Conservation (phyloP, 2,329 filamentous ascomycete species). For the Zarea fungicola region DNA sequence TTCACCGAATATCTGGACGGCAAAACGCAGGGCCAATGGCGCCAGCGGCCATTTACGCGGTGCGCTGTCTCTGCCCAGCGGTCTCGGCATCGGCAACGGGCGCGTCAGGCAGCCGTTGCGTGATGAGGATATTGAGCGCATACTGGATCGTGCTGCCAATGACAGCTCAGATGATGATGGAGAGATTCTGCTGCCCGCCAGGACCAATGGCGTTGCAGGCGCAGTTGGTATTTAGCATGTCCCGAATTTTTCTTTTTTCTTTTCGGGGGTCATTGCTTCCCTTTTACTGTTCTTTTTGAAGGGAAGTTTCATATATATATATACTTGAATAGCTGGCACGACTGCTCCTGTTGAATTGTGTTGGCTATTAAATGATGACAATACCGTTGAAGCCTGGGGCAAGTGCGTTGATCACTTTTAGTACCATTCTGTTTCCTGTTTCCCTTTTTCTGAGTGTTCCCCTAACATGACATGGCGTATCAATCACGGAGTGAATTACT, state of each 20-base stretch:
- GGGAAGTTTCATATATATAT: not conserved
- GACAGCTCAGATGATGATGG: slow-evolving; percentile 54
- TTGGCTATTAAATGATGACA: not conserved
- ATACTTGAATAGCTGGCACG: not conserved
- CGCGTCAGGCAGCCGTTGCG: slow-evolving; percentile 33
- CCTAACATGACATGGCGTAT: not conserved
- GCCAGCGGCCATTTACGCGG: slow-evolving; percentile 31
- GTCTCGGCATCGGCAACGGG: slow-evolving; percentile 38
- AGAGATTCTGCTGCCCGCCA: slow-evolving; percentile 47
- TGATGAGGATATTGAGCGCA: slow-evolving; percentile 54
- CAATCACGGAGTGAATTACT: not conserved
- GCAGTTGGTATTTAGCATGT: slow-evolving; percentile 16
- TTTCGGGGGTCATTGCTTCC: slow-evolving; percentile 5
- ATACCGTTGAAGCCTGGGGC: too few species aligned
- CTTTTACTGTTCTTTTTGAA: slow-evolving; percentile 19
- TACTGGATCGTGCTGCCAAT: slow-evolving; percentile 50
- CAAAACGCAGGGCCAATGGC: slow-evolving; percentile 40
- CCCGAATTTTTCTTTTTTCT: not conserved
- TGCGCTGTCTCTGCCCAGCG: slow-evolving; percentile 44
- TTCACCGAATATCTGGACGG: slow-evolving; percentile 31
- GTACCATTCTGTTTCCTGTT: not conserved
- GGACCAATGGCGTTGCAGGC: slow-evolving; percentile 20
- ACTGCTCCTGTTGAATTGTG: not conserved
- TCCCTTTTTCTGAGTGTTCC: too few species aligned
- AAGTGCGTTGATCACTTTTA: not conserved